Conservation (phyloP, 2,329 filamentous ascomycete genomes). For the Beauveria asiatica region DNA sequence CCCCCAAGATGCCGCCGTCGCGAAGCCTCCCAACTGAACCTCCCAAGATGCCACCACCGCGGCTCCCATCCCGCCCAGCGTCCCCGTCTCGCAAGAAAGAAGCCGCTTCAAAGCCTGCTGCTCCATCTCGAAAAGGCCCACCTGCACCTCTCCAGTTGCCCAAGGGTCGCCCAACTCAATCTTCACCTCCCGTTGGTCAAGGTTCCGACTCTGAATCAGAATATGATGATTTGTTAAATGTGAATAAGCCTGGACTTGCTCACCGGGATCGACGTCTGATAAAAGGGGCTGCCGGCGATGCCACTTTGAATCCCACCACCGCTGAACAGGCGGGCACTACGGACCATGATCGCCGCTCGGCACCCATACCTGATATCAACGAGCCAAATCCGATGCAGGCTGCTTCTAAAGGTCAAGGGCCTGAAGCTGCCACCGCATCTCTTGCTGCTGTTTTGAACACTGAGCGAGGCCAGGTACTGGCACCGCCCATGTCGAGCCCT, state of each 20-base stretch:
- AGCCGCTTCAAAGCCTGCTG: conserved; percentile 29
- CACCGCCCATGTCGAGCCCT: conserved; percentile 45
- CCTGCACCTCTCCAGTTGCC: conserved; percentile 72
- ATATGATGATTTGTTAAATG: conserved; percentile 69
- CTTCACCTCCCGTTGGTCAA: conserved; percentile 27
- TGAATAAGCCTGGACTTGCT: conserved; percentile 52
- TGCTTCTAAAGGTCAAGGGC: conserved; percentile 14
- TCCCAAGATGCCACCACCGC: conserved; percentile 44
- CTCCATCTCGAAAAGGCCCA: conserved; percentile 65
- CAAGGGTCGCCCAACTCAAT: conserved; percentile 18
- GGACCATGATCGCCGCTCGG: neutral
- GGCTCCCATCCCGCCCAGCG: conserved; percentile 33
- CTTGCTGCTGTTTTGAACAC: conserved; percentile 43
- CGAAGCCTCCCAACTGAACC: conserved; percentile 43
- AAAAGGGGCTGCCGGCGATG: conserved; percentile 62
- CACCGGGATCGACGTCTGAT: conserved; percentile 73
- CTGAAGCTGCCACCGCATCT: conserved; percentile 37
- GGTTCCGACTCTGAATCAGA: conserved; percentile 68
- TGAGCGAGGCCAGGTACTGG: conserved; percentile 25
- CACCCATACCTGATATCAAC: neutral
- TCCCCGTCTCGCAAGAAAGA: conserved; percentile 37
- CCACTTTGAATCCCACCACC: too few relatives aligned
- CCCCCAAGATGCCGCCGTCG: conserved; percentile 43
- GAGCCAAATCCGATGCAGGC: neutral
- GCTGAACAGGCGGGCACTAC: neutral